These are phyloP conservation scores for Paraglomus brasilianum DNA, from an alignment of 192 early-diverging fungal species.

Conservation along the genomic window DNA sequence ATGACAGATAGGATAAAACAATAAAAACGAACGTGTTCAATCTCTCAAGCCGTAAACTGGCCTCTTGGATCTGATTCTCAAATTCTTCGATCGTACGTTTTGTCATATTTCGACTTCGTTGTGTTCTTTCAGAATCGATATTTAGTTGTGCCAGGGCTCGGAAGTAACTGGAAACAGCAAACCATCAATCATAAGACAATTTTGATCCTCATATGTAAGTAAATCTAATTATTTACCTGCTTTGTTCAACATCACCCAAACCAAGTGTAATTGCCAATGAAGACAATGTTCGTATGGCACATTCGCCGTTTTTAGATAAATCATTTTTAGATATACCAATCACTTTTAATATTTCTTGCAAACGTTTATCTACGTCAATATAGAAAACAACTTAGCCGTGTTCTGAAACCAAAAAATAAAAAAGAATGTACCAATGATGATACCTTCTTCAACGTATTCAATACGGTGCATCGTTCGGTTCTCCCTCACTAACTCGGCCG, in stretches of 20 bases:
- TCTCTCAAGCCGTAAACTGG: background rate
- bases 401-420: no score
- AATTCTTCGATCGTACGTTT: background rate
- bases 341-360: constrained; percentile 1
- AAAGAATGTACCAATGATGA: background rate
- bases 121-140: background rate
- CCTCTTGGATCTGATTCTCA: constrained; percentile 7
- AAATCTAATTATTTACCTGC: constrained; percentile 4
- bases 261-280: constrained; percentile 8
- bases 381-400: no score
- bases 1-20: background rate
- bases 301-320: constrained; percentile 13
- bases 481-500: constrained; percentile 1
- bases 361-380: background rate
- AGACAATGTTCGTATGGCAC: constrained; percentile 1
- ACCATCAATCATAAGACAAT: no score
- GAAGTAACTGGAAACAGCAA: constrained; percentile 3
- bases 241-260: constrained; percentile 17
- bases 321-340: constrained; percentile 2
- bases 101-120: background rate
- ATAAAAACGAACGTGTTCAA: background rate
- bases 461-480: background rate
- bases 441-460: constrained; percentile 22
- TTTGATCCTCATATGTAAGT: background rate
- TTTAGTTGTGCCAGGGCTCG: constrained; percentile 18